These are phyloP conservation scores for Rutidosis leptorrhynchoides DNA, from an alignment of 129 eudicot genomes.

Conservation along the genomic window DNA sequence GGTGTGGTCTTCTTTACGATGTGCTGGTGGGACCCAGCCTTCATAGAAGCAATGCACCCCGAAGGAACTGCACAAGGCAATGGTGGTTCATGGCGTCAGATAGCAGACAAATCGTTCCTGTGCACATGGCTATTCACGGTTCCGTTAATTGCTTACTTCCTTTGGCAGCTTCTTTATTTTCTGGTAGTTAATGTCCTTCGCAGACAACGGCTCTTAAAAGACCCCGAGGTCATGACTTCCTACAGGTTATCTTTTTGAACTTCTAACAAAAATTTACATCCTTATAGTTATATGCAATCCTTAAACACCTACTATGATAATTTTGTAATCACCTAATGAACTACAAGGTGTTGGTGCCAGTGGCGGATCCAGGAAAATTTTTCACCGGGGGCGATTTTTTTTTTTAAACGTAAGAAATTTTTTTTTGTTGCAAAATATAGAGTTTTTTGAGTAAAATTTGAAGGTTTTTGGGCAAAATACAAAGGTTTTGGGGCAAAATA, in stretches of 20 bases:
- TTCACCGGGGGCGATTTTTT: no score
- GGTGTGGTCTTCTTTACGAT: constrained; percentile 95
- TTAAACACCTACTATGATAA: no score
- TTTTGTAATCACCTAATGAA: no score
- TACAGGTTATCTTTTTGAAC: constrained; percentile 66
- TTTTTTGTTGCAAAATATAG: no score
- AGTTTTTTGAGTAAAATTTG: no score
- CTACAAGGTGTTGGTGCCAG: no score
- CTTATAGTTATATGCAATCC: neutral
- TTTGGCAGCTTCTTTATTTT: constrained; percentile 89
- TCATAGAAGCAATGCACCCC: constrained; percentile 88
- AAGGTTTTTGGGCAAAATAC: no score
- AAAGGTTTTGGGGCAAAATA: no score
- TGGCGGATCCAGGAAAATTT: no score
- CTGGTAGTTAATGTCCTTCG: constrained; percentile 91
- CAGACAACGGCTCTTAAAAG: constrained; percentile 77
- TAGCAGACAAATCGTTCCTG: constrained; percentile 55
- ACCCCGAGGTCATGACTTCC: constrained; percentile 99
- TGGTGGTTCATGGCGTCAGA: constrained; percentile 83
- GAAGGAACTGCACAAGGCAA: constrained; percentile 62
- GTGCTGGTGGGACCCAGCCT: constrained; percentile 93
- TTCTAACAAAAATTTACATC: neutral
- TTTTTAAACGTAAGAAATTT: no score
- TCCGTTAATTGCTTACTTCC: constrained; percentile 69
- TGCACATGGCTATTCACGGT: constrained; percentile 97